phyloP scores from a whole-genome alignment of 768 basidiomycete genomes.

The Pleurotus giganteus region DNA sequence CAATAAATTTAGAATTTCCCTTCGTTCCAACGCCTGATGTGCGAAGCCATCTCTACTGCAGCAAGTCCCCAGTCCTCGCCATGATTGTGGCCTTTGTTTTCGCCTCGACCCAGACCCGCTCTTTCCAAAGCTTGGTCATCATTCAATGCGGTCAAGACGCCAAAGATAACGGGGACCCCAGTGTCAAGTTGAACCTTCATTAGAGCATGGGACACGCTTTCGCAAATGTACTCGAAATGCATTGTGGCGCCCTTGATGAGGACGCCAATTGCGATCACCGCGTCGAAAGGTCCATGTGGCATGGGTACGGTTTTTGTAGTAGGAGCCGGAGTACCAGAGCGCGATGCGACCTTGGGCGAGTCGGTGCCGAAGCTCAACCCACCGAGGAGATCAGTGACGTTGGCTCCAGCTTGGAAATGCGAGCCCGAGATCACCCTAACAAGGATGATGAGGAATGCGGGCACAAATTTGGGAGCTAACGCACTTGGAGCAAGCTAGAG shows the following conservation, averaged over 20 bases:
- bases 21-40: conserved; percentile 62
- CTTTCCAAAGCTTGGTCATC: conserved; percentile 95
- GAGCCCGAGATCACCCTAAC: conserved; percentile 85
- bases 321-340: conserved; percentile 52
- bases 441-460: conserved; percentile 6
- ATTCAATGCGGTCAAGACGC: conserved; percentile 87
- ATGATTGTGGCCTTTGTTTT: conserved; percentile 87
- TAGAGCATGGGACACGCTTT: conserved; percentile 87
- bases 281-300: conserved; percentile 78
- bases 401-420: conserved; percentile 74
- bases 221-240: conserved; percentile 99
- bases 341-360: conserved; percentile 37
- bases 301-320: conserved; percentile 28
- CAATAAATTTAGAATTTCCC: conserved; percentile 50
- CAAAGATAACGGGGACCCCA: conserved; percentile 93
- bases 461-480: conserved; percentile 21
- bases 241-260: conserved; percentile 98
- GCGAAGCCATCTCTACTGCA: conserved; percentile 89
- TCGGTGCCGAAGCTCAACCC: conserved; percentile 48
- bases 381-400: conserved; percentile 77
- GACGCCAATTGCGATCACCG: conserved; percentile 95
- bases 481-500: conserved; percentile 82
- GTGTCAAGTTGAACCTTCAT: conserved; percentile 95
- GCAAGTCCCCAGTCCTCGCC: conserved; percentile 98
- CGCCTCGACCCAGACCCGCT: conserved; percentile 79